Evolutionary conservation across 1,284 basidiomycete species (phyloP).

Genomic region (Cutaneotrichosporon dermatis): DNA sequence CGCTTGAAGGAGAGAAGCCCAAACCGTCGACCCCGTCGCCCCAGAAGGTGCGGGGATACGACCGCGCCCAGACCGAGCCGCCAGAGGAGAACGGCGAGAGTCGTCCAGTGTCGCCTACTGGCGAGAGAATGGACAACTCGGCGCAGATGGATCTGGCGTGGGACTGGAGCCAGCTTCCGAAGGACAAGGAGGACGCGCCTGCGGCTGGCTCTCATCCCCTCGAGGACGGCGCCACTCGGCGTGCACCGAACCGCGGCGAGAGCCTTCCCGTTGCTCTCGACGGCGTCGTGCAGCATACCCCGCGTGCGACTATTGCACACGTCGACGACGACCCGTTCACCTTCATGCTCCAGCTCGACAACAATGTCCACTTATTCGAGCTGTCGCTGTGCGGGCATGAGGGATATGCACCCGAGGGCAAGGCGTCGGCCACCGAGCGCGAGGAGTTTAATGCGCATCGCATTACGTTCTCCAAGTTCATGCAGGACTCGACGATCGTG

Average conservation of each 20-base stretch:
- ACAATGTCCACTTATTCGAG: constrained; percentile 51
- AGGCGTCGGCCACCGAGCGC: constrained; percentile 31
- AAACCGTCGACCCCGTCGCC: constrained; percentile 2
- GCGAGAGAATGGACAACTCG: neutral
- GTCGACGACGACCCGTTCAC: constrained; percentile 50
- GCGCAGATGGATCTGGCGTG: constrained; percentile 43
- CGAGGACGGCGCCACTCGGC: no score
- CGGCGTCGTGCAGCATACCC: neutral
- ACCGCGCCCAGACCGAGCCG: constrained; percentile 16
- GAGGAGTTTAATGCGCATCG: constrained; percentile 48
- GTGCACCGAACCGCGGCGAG: constrained; percentile 3
- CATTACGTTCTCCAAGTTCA: constrained; percentile 53
- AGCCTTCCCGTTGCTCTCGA: constrained; percentile 7
- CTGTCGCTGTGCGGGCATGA: constrained; percentile 47
- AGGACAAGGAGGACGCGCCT: constrained; percentile 12
- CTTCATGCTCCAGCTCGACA: constrained; percentile 51
- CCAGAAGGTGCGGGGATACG: constrained; percentile 3
- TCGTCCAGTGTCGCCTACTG: constrained; percentile 15
- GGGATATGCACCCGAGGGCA: constrained; percentile 29
- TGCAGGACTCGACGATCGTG: constrained; percentile 50
- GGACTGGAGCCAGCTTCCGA: constrained; percentile 35
- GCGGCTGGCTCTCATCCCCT: no score
- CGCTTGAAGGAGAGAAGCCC: constrained; percentile 9
- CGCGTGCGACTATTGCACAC: constrained; percentile 38
- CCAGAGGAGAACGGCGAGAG: constrained; percentile 7